These are phyloP conservation scores for Ascodesmis nigricans DNA, from an alignment of 495 filamentous ascomycete genomes.

Conservation along the genomic window DNA sequence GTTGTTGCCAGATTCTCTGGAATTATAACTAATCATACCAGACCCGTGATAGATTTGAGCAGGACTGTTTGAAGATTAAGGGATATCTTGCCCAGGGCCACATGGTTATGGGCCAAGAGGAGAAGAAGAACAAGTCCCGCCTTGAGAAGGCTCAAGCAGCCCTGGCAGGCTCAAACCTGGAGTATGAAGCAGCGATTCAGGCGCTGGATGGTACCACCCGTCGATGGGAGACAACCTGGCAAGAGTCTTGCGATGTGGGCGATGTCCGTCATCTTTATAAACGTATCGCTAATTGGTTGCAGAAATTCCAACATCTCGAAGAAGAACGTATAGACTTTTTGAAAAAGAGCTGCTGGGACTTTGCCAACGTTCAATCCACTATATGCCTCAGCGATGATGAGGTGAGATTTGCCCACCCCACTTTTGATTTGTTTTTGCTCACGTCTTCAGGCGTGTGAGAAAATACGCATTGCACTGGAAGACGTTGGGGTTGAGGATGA, in stretches of 20 bases:
- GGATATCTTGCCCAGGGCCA: slow-evolving; percentile 95
- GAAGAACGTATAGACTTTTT: slow-evolving; percentile 92
- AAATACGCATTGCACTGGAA: slow-evolving; percentile 83
- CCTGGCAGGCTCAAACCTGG: slow-evolving; percentile 64
- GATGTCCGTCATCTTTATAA: no score
- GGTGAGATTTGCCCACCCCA: slow-evolving; percentile 25
- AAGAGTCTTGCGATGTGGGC: slow-evolving; percentile 71
- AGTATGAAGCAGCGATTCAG: slow-evolving; percentile 86
- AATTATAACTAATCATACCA: no score
- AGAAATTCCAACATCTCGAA: slow-evolving; percentile 98
- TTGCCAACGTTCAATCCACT: slow-evolving; percentile 89
- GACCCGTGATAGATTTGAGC: slow-evolving; percentile 84
- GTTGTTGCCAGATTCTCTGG: slow-evolving; percentile 23
- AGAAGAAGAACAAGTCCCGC: slow-evolving; percentile 96
- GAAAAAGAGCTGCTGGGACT: slow-evolving; percentile 92
- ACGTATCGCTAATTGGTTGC: slow-evolving; percentile 1
- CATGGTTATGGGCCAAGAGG: slow-evolving; percentile 99
- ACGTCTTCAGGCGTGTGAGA: slow-evolving; percentile 54
- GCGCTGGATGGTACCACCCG: slow-evolving; percentile 86
- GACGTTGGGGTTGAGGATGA: slow-evolving; percentile 94
- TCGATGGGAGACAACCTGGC: slow-evolving; percentile 96
- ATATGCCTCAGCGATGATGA: slow-evolving; percentile 98
- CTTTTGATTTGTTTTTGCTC: not conserved
- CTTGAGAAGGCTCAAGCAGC: slow-evolving; percentile 97
- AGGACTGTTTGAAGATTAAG: slow-evolving; percentile 95